Percentiles rank a stretch among this genome's conserved stretches.
These are phyloP conservation scores for Sporisorium iseilematis-ciliati DNA, from an alignment of 1,284 basidiomycete species.

Conservation along the genomic window DNA sequence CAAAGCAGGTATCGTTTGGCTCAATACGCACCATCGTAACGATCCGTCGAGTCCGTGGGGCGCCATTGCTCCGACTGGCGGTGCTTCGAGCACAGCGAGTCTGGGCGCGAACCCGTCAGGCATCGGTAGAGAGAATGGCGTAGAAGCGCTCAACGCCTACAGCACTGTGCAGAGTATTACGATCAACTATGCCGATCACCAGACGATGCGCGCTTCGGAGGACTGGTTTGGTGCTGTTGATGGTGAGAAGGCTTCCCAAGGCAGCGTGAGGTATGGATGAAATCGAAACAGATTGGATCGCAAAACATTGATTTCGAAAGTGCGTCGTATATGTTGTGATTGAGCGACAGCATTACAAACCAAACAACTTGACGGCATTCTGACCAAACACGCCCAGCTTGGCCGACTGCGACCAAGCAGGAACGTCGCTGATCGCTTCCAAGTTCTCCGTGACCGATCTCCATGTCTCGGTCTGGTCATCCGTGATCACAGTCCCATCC, in stretches of 20 bases:
- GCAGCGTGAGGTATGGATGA: constrained; percentile 24
- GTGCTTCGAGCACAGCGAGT: constrained; percentile 5
- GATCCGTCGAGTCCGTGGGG: constrained; percentile 89
- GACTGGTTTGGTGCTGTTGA: constrained; percentile 37
- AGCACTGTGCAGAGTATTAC: constrained; percentile 29
- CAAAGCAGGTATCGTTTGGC: constrained; percentile 78
- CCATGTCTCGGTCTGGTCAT: constrained; percentile 73
- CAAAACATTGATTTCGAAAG: not conserved
- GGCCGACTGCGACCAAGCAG: constrained; percentile 20
- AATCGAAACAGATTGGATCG: too few species aligned
- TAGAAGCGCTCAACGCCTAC: constrained; percentile 39
- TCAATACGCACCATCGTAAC: constrained; percentile 86
- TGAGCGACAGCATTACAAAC: constrained; percentile 1
- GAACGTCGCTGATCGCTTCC: constrained; percentile 78
- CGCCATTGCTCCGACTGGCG: constrained; percentile 69
- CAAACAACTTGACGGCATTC: constrained; percentile 33
- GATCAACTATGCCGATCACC: constrained; percentile 24
- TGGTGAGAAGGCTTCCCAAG: not conserved
- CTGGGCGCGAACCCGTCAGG: constrained; percentile 28
- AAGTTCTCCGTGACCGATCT: constrained; percentile 84
- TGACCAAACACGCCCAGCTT: constrained; percentile 21
- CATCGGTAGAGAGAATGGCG: constrained; percentile 41
- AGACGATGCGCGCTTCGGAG: constrained; percentile 20
- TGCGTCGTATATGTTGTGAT: not conserved
- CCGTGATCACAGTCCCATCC: constrained; percentile 69